Base-by-base conservation (phyloP, 2,329 filamentous ascomycete species). In the Ceratocystis eucalypticola region DNA sequence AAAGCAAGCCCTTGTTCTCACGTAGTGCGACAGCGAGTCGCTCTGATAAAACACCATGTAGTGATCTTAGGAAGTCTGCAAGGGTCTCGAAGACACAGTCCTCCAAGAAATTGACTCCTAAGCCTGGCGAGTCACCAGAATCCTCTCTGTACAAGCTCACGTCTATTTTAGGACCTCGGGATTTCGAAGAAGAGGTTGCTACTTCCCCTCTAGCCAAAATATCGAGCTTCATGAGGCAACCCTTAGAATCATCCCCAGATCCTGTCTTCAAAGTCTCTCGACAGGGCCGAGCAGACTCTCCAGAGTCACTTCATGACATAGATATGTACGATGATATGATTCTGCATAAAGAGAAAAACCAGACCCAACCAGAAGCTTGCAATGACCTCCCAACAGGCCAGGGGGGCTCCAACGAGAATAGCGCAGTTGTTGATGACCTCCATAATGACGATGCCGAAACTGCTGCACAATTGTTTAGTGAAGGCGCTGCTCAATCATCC, bases 381-480 rank as follows among this genome's bases (percentile, higher is more conserved):
- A 25, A 25, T 12, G 25, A 22, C 6, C 48, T 53, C 4, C 48
- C 48, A 8, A 5, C 7, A 53, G 20, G 45, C 20, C 33, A 3
- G 7, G 6, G 20, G 33, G 7, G n/a, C 61, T 5, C 37, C 6
- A 30, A 44, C 8, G 62, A 64, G 10, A 22, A 22, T 5, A 7
- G 6, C 1, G 33, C 20, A 8, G 12, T 10, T 22, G 5, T 15
- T 25, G 61, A 45, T 41, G 37, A 44, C 33, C 20, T 45, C 17
- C 37, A 22, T 53, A 25, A 62, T 7, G 61, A 62, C 15, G 41
- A 62, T 28, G 61, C 10, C 17, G 30, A 28, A 25, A 15, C 30
- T 25, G 22, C 61, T 8, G 55, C 41, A 22, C 55, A 65, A n/a
- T n/a, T 65, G 33, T 50, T 65, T 22, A 17, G 37, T 25, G 55